Base-by-base conservation (phyloP, 331 rosid genomes). In the Ulmus americana region DNA sequence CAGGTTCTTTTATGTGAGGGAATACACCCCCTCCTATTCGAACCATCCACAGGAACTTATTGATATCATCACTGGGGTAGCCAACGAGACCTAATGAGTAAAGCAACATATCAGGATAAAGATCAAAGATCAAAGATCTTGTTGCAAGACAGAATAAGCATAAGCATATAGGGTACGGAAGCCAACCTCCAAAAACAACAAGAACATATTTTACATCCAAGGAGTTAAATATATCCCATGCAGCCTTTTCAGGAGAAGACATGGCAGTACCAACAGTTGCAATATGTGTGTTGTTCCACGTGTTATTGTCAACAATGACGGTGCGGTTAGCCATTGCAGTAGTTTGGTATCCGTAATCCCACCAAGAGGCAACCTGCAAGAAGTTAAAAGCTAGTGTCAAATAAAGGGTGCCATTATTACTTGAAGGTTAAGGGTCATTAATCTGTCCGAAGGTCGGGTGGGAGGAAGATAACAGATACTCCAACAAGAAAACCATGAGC, bases 301-400 rank as follows among this genome's bases (percentile, higher is more conserved):
- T 94, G 71, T 94, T 94, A 63, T 94, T 94, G 85, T 94, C 99
- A 60, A 94, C 99, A 65, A 94, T 94, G 80, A 94, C 99, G 41
- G 99, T 94, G 35, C 99, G 96, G 65, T 94, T 94, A 64, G 99
- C 99, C 99, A 94, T 94, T 56, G 99, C 99, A 73, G 99, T 94
- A 55, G 99, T 94, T 84, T 94, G 99, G 76, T 94, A 94, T 48
- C 99, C 99, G 73, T 94, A 94, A 63, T 94, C 99, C 99, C 99
- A 94, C 99, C 99, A 94, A 58, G 99, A 94, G 4, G 99, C 99
- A 81, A 94, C 99, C 99, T 94, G 72, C 56, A 79, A 76, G 56
- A 73, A 55, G 55, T 53, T 66, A 71, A 35, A 18, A 57, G 60
- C 35, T 28, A 28, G 35, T 2, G 35, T 28, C 35, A 28, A 28